These are phyloP conservation scores for Ceratocystis cacaofunesta DNA, from an alignment of 2,329 filamentous ascomycete genomes.

Conservation along the genomic window DNA sequence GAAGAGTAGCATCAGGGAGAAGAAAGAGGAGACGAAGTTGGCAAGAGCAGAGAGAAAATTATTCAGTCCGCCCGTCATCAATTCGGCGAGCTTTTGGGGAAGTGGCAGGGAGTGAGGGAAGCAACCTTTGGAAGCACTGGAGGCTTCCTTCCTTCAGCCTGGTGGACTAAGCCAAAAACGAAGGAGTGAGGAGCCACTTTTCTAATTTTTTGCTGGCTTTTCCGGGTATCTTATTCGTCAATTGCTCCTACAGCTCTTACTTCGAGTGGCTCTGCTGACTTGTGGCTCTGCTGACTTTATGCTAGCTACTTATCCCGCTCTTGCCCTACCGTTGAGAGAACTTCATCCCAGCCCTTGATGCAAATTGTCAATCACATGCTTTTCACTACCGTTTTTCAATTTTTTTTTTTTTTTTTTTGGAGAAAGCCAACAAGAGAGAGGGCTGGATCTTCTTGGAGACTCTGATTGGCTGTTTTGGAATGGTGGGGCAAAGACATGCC, in stretches of 20 bases:
- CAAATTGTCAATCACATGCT: background rate
- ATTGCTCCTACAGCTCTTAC: background rate
- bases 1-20: background rate
- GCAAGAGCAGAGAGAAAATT: background rate
- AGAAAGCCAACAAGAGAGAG: background rate
- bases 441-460: background rate
- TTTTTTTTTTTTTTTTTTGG: background rate
- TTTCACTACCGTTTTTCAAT: background rate
- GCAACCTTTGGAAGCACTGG: background rate
- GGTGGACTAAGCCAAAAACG: background rate
- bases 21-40: background rate
- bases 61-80: background rate
- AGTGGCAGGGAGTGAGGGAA: constrained; percentile 1
- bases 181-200: background rate
- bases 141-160: background rate
- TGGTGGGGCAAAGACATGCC: background rate
- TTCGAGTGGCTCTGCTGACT: background rate
- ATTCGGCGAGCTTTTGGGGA: background rate
- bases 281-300: background rate
- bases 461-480: background rate
- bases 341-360: background rate
- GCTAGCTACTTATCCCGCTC: background rate
- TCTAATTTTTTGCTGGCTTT: background rate
- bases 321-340: background rate
- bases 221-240: background rate